Evolutionary conservation across 495 filamentous ascomycete species (phyloP), one percentile per base, ranked within the genome.

Genomic region (Aspergillus affinis): DNA sequence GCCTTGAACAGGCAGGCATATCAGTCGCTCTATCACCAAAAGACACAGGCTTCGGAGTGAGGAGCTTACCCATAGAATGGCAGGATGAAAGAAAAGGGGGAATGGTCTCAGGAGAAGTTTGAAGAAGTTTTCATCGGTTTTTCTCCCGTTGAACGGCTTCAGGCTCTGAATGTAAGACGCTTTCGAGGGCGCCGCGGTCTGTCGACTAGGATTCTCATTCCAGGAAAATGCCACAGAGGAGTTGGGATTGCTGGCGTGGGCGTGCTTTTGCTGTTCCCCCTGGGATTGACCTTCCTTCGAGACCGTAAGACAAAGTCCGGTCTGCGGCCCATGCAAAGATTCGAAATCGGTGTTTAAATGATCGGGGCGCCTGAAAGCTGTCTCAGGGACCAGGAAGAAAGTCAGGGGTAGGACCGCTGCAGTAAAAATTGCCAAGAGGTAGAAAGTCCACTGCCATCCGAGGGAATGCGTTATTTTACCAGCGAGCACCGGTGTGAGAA

Each of bases 401-500:
- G 90, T 77, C 26, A 88, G 68, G 0, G 89, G 87, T 2, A 92
- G 64, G 41, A 82, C 84, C 57, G 82, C 81, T 20, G 78, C 82
- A 41, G 86, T 81, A 63, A 91, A 81, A 49, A 92, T 85, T 20
- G 86, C 83, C 48, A 91, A 75, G 41, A 91, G 80, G 66, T 88
- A 90, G 68, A 91, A 89, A 7, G 87, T 87, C 88, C 88, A 90
- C 65, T 81, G 70, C 91, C 91, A 97, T 26, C 84, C 82, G 15
- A 97, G 81, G 0, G 79, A 78, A 48, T 82, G 74, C 20, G 92
- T 93, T 60, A 96, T 92, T 68, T 90, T 92, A 32, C 93, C 93
- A 2, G 92, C 91, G 10, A 93, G 72, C 27, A 96, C 90, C 0
- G 92, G 93, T 0, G 93, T 96, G 69, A 96, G 88, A 66, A 97